These are phyloP conservation scores for Juglanconis oblonga DNA, from an alignment of 2,329 filamentous ascomycete genomes.

Conservation along the genomic window DNA sequence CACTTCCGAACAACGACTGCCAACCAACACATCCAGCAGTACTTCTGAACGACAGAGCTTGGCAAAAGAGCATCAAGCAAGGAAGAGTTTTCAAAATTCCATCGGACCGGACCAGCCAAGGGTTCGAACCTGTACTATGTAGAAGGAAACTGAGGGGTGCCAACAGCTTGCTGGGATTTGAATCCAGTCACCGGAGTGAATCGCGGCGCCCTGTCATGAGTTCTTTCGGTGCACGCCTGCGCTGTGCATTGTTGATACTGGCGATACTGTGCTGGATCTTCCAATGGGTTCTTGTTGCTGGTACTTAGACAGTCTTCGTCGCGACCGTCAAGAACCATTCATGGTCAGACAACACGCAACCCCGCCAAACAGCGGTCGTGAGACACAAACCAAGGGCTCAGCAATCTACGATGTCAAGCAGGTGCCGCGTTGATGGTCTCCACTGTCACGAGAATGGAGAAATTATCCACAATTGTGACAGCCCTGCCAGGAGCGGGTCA, in stretches of 20 bases:
- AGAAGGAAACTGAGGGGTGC: not conserved
- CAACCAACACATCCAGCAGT: not conserved
- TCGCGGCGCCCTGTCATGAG: not conserved
- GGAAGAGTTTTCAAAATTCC: not conserved
- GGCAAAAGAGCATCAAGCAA: not conserved
- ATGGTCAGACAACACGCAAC: constrained; percentile 10
- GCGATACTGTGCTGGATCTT: not conserved
- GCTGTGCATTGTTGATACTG: not conserved
- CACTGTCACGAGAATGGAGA: constrained; percentile 9
- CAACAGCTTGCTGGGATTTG: not conserved
- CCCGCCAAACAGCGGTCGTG: constrained; percentile 13
- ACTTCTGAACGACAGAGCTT: not conserved
- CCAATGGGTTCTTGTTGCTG: not conserved
- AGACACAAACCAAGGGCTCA: constrained; percentile 6
- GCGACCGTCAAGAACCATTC: not conserved
- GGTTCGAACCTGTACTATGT: not conserved
- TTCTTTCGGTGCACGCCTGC: not conserved
- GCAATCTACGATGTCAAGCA: constrained; percentile 3
- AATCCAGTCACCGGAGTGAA: not conserved
- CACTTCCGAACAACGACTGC: not conserved
- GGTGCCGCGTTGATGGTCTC: constrained; percentile 12
- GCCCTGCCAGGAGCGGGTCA: constrained; percentile 15
- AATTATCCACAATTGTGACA: constrained; percentile 11
- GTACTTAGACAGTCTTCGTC: not conserved
- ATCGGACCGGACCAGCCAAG: too few relatives aligned